Base-by-base conservation (phyloP, 2,329 filamentous ascomycete genomes). In the Claviceps arundinis region DNA sequence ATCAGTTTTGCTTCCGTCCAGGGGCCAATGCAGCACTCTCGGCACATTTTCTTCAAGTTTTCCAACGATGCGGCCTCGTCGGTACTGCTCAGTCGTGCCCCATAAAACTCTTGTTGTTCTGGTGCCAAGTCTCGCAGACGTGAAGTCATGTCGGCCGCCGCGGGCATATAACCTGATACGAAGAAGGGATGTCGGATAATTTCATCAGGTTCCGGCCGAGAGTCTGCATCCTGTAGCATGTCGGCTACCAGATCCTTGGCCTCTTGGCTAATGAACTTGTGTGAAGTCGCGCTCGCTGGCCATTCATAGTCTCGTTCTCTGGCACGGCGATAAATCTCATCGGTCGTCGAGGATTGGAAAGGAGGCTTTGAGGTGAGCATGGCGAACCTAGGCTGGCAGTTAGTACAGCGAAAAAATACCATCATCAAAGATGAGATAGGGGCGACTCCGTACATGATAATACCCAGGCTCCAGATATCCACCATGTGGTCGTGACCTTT, bases 401-500 rank as follows among this genome's bases (percentile, higher is more conserved):
- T 45, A 56, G 51, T 50, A 47, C 47, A 37, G 40, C 14, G 22
- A 41, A 4, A 34, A 11, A 9, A 34, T 34, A 34, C 9, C 14
- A 34, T 26, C 6, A 14, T 45, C 44, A 41, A 45, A 38, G 5
- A 14, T 42, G 11, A n/a, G 6, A 26, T 13, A 40, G 3, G 5
- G 24, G 34, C n/a, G 13, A 48, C 2, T 30, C 61, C 82, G 73
- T 72, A 90, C 83, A 94, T 89, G 65, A 98, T 98, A 59, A 98
- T 93, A 19, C 94, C 93, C 64, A 98, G 76, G 45, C 91, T 95
- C 94, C 94, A 98, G 52, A 98, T 87, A 65, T 98, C 93, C 3
- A 98, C 93, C 74, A 94, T 95, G 65, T 97, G 90, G 59, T 95
- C 93, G 65, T 98, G 93, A 0, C 93, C 93, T 61, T 91, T 89